These are phyloP conservation scores for Onygenales sp. DNA, from an alignment of 2,329 filamentous ascomycete genomes.

Conservation along the genomic window DNA sequence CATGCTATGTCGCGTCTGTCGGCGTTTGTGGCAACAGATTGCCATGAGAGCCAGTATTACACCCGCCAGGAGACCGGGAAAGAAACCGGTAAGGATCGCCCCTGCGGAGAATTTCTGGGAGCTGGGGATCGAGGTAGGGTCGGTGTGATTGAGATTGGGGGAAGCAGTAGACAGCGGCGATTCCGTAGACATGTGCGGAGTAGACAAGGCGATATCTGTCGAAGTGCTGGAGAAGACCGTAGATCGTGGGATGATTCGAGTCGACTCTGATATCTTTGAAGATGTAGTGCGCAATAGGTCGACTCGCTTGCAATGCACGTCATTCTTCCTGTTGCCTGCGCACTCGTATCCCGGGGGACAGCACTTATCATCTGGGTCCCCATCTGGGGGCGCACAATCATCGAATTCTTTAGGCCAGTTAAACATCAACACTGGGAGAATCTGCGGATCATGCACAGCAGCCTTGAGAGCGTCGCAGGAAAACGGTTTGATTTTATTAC, in stretches of 20 bases:
- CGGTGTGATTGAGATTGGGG: constrained; percentile 13
- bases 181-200: constrained; percentile 1
- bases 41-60: constrained; percentile 46
- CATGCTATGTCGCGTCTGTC: constrained; percentile 11
- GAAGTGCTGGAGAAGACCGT: constrained; percentile 12
- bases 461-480: constrained; percentile 24
- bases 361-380: too few species aligned
- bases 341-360: constrained; percentile 37
- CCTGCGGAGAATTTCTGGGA: constrained; percentile 32
- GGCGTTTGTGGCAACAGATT: constrained; percentile 27
- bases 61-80: constrained; percentile 36
- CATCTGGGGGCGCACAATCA: too few species aligned
- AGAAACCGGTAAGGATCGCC: constrained; percentile 37
- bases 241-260: constrained; percentile 6
- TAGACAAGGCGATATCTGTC: constrained; percentile 8
- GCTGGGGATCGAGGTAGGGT: constrained; percentile 13
- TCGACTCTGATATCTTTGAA: constrained; percentile 6
- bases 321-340: constrained; percentile 15
- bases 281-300: too few species aligned
- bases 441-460: too few species aligned
- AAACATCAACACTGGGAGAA: too few species aligned
- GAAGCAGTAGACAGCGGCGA: constrained; percentile 12
- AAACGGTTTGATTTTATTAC: constrained; percentile 33
- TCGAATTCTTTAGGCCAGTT: too few species aligned
- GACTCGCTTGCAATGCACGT: too few species aligned